phyloP scores from a whole-genome alignment of 148 eudicot species.

The Silene latifolia region DNA sequence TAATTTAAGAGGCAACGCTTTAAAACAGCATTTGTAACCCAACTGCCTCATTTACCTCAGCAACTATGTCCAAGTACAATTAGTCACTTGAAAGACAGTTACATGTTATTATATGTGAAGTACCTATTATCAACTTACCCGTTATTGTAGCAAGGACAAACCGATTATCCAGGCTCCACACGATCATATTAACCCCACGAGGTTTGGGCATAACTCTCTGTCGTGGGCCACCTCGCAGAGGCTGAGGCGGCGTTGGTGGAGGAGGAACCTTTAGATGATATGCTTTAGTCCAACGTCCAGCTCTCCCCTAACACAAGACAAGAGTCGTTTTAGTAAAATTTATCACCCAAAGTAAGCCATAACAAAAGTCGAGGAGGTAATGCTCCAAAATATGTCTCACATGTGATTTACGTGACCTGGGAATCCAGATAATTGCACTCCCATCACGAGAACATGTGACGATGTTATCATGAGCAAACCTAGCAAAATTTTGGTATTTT shows the following conservation, averaged over 20 bases:
- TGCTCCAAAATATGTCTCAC: slow-evolving; percentile 39
- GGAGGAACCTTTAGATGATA: slow-evolving; percentile 98
- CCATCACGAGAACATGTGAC: slow-evolving; percentile 98
- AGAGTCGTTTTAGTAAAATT: slow-evolving; percentile 2
- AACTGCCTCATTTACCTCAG: no score
- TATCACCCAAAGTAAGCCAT: background rate
- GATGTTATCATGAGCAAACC: slow-evolving; percentile 92
- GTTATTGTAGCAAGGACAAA: slow-evolving; percentile 97
- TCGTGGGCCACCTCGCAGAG: slow-evolving; percentile 88
- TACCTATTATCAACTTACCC: slow-evolving; percentile 51
- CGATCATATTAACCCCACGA: slow-evolving; percentile 96
- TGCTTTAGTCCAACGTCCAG: slow-evolving; percentile 79
- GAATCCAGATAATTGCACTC: slow-evolving; percentile 96
- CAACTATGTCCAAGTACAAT: no score
- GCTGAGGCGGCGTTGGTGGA: slow-evolving; percentile 85
- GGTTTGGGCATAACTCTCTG: slow-evolving; percentile 86
- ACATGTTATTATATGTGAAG: background rate
- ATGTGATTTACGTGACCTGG: slow-evolving; percentile 93
- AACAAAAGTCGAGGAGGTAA: background rate
- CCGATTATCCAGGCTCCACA: slow-evolving; percentile 94
- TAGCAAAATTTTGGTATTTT: slow-evolving; percentile 23
- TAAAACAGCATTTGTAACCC: no score
- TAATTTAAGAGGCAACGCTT: no score
- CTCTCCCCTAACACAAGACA: slow-evolving; percentile 53
- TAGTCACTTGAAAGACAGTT: no score